Evolutionary conservation across 257 asterid species (phyloP).

Genomic region (Plantago elongata): DNA sequence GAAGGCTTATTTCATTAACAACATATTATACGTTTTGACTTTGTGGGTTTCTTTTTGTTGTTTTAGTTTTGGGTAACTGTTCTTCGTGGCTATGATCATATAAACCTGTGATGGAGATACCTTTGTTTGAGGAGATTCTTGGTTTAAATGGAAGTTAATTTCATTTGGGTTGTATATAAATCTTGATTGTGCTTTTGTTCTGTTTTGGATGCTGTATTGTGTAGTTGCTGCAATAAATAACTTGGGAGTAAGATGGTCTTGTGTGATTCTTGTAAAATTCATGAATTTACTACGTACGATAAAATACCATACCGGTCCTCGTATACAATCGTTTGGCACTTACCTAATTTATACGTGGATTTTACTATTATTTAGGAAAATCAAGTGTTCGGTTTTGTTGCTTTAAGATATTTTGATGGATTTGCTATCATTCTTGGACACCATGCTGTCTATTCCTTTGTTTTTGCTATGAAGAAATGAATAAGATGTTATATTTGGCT

Average conservation of each 20-base stretch:
- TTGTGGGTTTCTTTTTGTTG: too few relatives aligned
- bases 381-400: too few relatives aligned
- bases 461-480: background rate
- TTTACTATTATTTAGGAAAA: background rate
- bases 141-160: background rate
- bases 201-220: background rate
- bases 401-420: constrained; percentile 8
- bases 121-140: background rate
- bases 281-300: too few relatives aligned
- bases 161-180: background rate
- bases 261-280: background rate
- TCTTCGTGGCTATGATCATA: background rate
- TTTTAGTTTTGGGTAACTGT: background rate
- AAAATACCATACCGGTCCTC: too few relatives aligned
- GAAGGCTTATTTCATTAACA: too few relatives aligned
- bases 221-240: background rate
- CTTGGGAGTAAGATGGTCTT: constrained; percentile 5
- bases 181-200: constrained; percentile 3
- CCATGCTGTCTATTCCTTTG: background rate
- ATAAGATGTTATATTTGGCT: background rate
- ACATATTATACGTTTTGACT: too few relatives aligned
- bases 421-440: constrained; percentile 7
- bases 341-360: too few relatives aligned
- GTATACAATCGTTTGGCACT: too few relatives aligned
- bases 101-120: too few relatives aligned